phyloP scores from a whole-genome alignment of 305 asterid genomes.

The Coffea humblotiana region DNA sequence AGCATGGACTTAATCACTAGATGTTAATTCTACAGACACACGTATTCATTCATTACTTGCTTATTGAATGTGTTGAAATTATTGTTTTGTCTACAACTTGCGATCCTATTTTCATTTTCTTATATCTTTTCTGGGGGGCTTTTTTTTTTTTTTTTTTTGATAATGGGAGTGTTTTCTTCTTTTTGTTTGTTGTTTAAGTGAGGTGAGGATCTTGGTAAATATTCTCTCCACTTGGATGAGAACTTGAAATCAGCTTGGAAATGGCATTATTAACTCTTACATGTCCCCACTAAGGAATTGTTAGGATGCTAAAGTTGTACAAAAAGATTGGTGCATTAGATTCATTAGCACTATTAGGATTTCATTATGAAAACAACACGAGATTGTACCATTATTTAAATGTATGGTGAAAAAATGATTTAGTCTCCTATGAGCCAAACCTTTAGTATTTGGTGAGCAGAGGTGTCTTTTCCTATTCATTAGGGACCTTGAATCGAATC shows the following conservation, averaged over 20 bases:
- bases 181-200: no score
- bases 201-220: constrained; percentile 18
- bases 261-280: constrained; percentile 12
- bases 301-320: constrained; percentile 2
- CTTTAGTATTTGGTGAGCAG: constrained; percentile 25
- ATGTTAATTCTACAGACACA: no score
- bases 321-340: constrained; percentile 20
- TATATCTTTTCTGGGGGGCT: background rate
- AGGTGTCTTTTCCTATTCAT: constrained; percentile 18
- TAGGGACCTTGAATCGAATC: background rate
- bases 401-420: background rate
- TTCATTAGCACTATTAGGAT: constrained; percentile 18
- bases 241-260: constrained; percentile 13
- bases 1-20: no score
- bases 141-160: background rate
- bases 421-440: constrained; percentile 18
- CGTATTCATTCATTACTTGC: no score
- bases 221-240: constrained; percentile 12
- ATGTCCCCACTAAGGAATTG: constrained; percentile 11
- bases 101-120: background rate
- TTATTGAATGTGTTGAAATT: background rate
- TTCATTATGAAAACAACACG: constrained; percentile 10
- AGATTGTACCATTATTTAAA: background rate
- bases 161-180: background rate
- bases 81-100: background rate